Base-by-base conservation (phyloP, 768 basidiomycete genomes). In the Tylopilus rubrobrunneus region DNA sequence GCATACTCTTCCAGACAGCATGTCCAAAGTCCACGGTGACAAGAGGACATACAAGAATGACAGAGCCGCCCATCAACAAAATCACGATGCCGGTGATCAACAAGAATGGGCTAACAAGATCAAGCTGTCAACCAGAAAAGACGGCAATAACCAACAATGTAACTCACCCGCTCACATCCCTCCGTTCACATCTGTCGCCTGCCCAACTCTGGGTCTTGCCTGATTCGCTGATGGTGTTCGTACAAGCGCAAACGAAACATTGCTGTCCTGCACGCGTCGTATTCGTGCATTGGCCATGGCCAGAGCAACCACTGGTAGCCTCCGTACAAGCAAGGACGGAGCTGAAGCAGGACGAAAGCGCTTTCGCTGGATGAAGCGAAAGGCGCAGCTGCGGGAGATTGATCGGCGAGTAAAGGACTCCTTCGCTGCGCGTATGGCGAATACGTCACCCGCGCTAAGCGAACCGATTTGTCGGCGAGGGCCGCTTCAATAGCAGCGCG, bases 11-110 rank as follows among this genome's bases (percentile, higher is more conserved):
- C 81, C 90, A 88, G 34, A 90, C 86, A 17, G 92, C 87, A 61
- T 92, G 90, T 40, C 89, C 89, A 71, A 94, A 95, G 64, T 94
- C 84, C 7, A 93, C 86, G 0, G 87, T 87, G n/a, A 89, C 82
- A 14, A 89, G 75, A 23, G 86, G 86, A 3, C 86, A 75, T n/a
- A n/a, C n/a, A n/a, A n/a, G n/a, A n/a, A n/a, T n/a, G n/a, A n/a
- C n/a, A n/a, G n/a, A n/a, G n/a, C n/a, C n/a, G n/a, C n/a, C n/a
- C n/a, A n/a, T n/a, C n/a, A n/a, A n/a, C n/a, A n/a, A n/a, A n/a
- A n/a, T 69, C 27, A 78, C 78, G 2, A 85, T 88, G 43, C 91
- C 89, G 2, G 81, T 68, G 45, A 93, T 71, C 46, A 93, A 78
- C 15, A 85, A 83, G 58, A 92, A 92, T 17, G 85, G 82, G 12